Evolutionary conservation across 305 asterid genomes (phyloP).

Genomic region (Rubia balearica): DNA sequence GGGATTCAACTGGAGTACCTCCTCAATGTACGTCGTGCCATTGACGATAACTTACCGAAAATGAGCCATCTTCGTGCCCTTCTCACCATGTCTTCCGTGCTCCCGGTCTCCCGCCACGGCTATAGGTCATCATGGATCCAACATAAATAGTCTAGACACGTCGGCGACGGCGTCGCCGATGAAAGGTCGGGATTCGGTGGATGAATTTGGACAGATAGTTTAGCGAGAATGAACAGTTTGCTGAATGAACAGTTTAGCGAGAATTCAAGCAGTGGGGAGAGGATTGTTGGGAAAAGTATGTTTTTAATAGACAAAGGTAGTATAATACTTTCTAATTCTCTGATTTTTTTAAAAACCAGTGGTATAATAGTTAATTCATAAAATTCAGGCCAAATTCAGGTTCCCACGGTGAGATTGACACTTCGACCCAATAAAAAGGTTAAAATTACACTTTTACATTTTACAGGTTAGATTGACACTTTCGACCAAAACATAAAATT

Average conservation of each 20-base stretch:
- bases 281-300: no score
- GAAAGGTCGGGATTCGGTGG: not conserved
- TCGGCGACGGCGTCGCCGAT: not conserved
- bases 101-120: slow-evolving; percentile 94
- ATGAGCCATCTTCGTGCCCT: slow-evolving; percentile 59
- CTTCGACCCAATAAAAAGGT: no score
- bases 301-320: no score
- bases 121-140: slow-evolving; percentile 77
- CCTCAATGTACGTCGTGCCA: slow-evolving; percentile 71
- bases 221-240: not conserved
- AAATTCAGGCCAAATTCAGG: no score
- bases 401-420: no score
- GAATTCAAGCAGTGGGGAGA: not conserved
- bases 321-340: no score
- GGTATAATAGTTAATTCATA: no score
- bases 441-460: no score
- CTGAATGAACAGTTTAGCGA: slow-evolving; percentile 4
- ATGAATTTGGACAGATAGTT: slow-evolving; percentile 4
- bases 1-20: slow-evolving; percentile 79
- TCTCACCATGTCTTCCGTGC: slow-evolving; percentile 61
- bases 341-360: no score
- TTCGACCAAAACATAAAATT: no score
- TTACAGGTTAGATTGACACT: no score
- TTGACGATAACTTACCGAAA: slow-evolving; percentile 57
- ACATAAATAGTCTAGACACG: slow-evolving; percentile 81